phyloP scores from a whole-genome alignment of 1,284 basidiomycete species.

The Polyporus tsugae region DNA sequence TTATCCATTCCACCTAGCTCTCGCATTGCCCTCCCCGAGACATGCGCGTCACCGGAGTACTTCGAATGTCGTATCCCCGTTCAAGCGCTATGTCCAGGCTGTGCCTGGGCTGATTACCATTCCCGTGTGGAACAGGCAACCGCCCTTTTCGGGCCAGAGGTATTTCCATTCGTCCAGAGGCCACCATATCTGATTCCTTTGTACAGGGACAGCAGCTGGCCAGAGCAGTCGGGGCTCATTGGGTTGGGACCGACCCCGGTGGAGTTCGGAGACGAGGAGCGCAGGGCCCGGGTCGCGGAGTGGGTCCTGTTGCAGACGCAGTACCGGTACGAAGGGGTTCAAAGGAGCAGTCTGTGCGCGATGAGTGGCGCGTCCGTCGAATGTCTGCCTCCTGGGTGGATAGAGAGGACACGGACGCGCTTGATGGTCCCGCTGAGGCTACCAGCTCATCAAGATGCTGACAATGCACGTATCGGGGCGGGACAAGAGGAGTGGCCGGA shows the following conservation, averaged over 20 bases:
- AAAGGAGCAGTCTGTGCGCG: not conserved
- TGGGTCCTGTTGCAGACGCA: slow-evolving; percentile 4
- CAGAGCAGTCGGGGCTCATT: not conserved
- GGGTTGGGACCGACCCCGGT: not conserved
- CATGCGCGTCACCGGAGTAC: not conserved
- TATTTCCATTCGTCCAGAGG: not conserved
- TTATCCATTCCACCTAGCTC: not conserved
- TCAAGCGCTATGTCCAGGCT: slow-evolving; percentile 9
- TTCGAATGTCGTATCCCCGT: not conserved
- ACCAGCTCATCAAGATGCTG: not conserved
- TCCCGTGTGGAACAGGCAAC: not conserved
- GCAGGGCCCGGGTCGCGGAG: not conserved
- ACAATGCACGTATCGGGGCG: not conserved
- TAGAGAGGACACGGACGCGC: not conserved
- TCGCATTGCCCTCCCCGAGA: too few relatives aligned
- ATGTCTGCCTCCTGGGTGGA: not conserved
- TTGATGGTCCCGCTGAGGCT: not conserved
- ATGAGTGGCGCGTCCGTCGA: not conserved
- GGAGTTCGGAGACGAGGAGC: not conserved
- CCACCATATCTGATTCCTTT: slow-evolving; percentile 13
- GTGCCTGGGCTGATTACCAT: slow-evolving; percentile 9
- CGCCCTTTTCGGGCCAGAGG: not conserved
- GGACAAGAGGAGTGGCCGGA: not conserved
- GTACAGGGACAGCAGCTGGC: slow-evolving; percentile 1
- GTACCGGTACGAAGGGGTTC: slow-evolving; percentile 2